These are phyloP conservation scores for maize (Zea mays) DNA, from an alignment of 176 grass and related monocot genomes.

Conservation along the genomic window Zm-B73-REFERENCE-NAM-5.0 NC_050096.1:3963001-3963500, in stretches of 20 bases:
- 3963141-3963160: neutral
- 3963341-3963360: neutral
- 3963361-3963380: neutral
- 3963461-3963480: neutral
- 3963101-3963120: no score
- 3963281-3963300: neutral
- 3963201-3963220: neutral
- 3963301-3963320: neutral
- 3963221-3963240: neutral
- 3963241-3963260: neutral
- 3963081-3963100: no score
- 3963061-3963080: no score
- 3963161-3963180: neutral
- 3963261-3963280: neutral
- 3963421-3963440: neutral
- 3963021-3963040: no score
- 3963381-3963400: neutral
- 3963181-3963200: neutral
- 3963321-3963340: neutral
- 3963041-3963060: no score
- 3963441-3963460: neutral
- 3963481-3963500: neutral
- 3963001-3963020: neutral
- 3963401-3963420: slow-evolving; percentile 21
- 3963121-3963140: neutral